These are phyloP conservation scores for Viola pubescens DNA, from an alignment of 441 rosid species.

Conservation along the genomic window DNA sequence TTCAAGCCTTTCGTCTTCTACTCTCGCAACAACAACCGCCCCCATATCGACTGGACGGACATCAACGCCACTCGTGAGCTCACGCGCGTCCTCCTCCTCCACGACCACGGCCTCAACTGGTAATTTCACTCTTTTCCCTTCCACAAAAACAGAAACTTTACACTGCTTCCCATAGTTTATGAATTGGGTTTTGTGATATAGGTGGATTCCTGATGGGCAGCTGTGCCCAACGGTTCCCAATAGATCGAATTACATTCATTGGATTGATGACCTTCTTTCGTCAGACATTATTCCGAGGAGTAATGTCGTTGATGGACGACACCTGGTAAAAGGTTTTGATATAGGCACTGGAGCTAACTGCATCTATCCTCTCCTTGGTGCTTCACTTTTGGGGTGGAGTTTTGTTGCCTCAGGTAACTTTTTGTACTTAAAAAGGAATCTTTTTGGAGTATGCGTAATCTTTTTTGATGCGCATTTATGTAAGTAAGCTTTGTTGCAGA, in stretches of 20 bases:
- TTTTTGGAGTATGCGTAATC: background rate
- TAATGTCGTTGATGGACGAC: conserved; percentile 8
- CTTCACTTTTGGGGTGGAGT: conserved; percentile 74
- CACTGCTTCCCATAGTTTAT: background rate
- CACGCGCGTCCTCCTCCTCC: conserved; percentile 70
- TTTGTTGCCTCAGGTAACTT: conserved; percentile 75
- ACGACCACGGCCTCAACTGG: conserved; percentile 65
- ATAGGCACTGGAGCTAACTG: conserved; percentile 94
- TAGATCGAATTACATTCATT: conserved; percentile 80
- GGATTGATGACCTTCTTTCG: conserved; percentile 86
- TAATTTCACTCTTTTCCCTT: conserved; percentile 12
- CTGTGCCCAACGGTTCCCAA: conserved; percentile 96
- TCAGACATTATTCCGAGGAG: conserved; percentile 44
- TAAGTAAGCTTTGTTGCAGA: conserved; percentile 41
- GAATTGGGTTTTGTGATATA: conserved; percentile 14
- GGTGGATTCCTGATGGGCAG: conserved; percentile 98
- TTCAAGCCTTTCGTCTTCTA: conserved; percentile 62
- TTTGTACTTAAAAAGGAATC: background rate
- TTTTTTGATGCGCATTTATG: conserved; percentile 10
- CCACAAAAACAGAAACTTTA: background rate
- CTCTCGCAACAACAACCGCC: conserved; percentile 49
- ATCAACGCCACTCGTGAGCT: conserved; percentile 85
- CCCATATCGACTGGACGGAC: conserved; percentile 87
- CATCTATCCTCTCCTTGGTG: conserved; percentile 92
- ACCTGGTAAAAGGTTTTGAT: conserved; percentile 67